Base-by-base conservation (phyloP, 1,284 basidiomycete genomes). In the Earliella scabrosa region DNA sequence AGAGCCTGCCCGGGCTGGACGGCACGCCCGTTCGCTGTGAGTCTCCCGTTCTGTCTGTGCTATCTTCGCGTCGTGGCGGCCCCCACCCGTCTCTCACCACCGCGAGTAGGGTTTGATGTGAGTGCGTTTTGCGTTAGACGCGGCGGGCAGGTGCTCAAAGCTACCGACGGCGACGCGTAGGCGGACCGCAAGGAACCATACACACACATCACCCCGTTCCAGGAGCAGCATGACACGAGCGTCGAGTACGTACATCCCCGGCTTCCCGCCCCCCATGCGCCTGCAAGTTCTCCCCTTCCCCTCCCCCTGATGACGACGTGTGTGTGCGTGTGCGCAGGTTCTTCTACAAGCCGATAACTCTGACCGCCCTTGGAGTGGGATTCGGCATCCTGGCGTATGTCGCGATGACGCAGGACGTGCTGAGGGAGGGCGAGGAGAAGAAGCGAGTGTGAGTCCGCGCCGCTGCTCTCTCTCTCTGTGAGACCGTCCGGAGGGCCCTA, bases 151-250 rank as follows among this genome's bases (percentile, higher is more conserved):
- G 32, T 44, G 39, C 52, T 54, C 26, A 59, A 39, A 21, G 45
- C 8, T 38, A 27, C 60, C 50, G 45, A 51, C 52, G 39, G 32
- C 39, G 29, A 43, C 45, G 39, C 45, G 34, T 48, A 92, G 90
- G 90, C 90, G 56, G 83, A 93, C 72, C 84, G 89, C 62, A 87
- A 86, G 45, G 90, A 93, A 70, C 66, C 90, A 10, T 93, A 93
- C 68, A 92, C 90, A 20, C 81, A 83, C 53, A 93, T 90, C 65
- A 78, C 80, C 48, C 90, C 90, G 24, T 93, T 93, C 69, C 88
- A 92, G 70, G 89, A 92, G 75, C 85, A 80, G 67, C 80, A 85
- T 71, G 90, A 93, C 68, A 90, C 91, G 20, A 90, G 84, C 61
- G 80, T 93, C 60, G 91, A 92, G 90, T 91, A 65, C 65, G 86